Conservation (phyloP, 257 asterid genomes). For the Avicennia marina region DNA sequence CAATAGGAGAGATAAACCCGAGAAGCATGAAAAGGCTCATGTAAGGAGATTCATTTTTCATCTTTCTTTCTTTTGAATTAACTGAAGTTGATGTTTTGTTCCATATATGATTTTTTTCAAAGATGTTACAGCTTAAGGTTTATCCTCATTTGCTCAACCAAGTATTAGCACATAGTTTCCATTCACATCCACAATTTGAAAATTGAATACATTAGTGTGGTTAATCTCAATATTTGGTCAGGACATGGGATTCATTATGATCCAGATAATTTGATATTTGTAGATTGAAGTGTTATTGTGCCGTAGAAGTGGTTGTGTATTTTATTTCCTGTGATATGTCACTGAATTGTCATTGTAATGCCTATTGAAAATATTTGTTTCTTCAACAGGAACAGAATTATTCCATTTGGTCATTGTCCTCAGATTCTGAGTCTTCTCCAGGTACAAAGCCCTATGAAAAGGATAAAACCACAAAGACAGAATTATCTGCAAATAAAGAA, state of each 20-base stretch:
- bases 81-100: background rate
- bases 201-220: background rate
- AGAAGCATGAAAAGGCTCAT: conserved; percentile 26
- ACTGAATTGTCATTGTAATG: background rate
- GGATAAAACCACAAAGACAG: conserved; percentile 22
- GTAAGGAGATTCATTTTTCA: conserved; percentile 34
- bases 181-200: background rate
- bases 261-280: background rate
- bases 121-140: background rate
- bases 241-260: background rate
- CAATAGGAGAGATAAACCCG: conserved; percentile 19
- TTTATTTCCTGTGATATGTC: background rate
- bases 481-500: conserved; percentile 17
- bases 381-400: conserved; percentile 39
- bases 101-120: background rate
- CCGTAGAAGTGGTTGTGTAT: background rate
- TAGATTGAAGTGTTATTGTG: background rate
- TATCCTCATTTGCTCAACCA: conserved; percentile 1
- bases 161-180: background rate
- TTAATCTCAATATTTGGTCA: background rate
- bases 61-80: background rate
- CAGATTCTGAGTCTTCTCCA: conserved; percentile 64
- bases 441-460: conserved; percentile 32
- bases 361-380: conserved; percentile 19
- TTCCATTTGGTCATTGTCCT: conserved; percentile 57